phyloP scores from a whole-genome alignment of 2,329 filamentous ascomycete species.

The Thelonectria discophora region DNA sequence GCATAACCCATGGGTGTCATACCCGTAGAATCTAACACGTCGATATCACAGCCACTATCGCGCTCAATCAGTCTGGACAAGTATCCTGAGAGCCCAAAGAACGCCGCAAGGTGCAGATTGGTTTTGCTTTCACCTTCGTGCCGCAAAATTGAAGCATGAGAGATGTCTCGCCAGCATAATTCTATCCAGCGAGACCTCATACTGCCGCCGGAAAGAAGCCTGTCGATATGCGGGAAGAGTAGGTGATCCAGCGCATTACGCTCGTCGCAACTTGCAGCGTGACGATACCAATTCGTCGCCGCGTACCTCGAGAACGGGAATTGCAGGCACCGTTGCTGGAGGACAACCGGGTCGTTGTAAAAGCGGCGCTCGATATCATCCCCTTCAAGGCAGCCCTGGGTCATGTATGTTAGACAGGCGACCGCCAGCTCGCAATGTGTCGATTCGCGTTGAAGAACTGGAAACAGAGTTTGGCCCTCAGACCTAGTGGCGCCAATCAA shows the following conservation, averaged over 20 bases:
- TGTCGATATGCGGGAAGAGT: not conserved
- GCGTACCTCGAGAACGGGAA: constrained; percentile 31
- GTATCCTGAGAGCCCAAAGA: constrained; percentile 23
- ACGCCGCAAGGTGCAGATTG: constrained; percentile 20
- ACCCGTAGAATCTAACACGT: not conserved
- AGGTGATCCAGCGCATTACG: not conserved
- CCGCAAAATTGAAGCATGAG: too few relatives aligned
- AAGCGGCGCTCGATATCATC: not conserved
- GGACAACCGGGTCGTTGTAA: not conserved
- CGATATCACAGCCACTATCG: not conserved
- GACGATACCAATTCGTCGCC: constrained; percentile 19
- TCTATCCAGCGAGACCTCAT: not conserved
- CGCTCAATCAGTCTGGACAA: constrained; percentile 8
- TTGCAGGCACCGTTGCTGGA: not conserved
- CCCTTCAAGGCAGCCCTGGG: not conserved
- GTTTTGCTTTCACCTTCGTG: too few relatives aligned
- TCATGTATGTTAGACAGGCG: constrained; percentile 4
- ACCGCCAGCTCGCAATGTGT: constrained; percentile 31
- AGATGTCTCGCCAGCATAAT: not conserved
- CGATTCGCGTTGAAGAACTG: constrained; percentile 10
- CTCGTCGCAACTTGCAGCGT: not conserved
- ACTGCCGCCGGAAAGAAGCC: constrained; percentile 10
- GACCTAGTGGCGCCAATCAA: constrained; percentile 16
- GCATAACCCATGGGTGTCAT: constrained; percentile 2
- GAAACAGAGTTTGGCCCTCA: not conserved